Conservation (phyloP, 2,329 filamentous ascomycete genomes). For the Myriosclerotinia duriaeana region DNA sequence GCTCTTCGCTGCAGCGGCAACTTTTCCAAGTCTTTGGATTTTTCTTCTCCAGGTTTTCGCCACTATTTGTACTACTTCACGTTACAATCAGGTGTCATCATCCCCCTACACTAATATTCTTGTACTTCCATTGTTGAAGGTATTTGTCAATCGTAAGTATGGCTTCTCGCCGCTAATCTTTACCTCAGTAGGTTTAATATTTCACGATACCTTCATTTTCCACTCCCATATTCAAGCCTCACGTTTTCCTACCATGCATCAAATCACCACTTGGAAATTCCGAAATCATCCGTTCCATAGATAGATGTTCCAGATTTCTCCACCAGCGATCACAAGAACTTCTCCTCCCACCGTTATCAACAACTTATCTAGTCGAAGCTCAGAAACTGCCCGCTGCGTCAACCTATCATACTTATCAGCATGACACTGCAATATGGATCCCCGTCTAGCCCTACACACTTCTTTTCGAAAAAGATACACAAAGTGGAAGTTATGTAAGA, state of each 20-base stretch:
- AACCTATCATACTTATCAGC: constrained; percentile 23
- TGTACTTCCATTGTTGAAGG: not conserved
- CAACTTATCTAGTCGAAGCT: constrained; percentile 18
- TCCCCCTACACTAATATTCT: not conserved
- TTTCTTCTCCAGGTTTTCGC: not conserved
- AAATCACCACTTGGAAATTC: not conserved
- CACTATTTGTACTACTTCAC: not conserved
- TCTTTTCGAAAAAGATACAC: constrained; percentile 10
- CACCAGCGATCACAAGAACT: constrained; percentile 20
- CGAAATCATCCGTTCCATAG: constrained; percentile 1
- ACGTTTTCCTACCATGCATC: not conserved
- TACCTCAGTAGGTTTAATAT: not conserved
- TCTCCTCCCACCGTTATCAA: constrained; percentile 24
- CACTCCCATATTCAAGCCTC: not conserved
- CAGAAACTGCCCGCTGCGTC: constrained; percentile 4
- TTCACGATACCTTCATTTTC: not conserved
- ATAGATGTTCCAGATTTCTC: constrained; percentile 8
- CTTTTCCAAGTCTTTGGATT: not conserved
- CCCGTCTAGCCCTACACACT: constrained; percentile 21
- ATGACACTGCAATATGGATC: constrained; percentile 18
- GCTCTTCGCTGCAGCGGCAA: not conserved
- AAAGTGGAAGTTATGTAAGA: constrained; percentile 20
- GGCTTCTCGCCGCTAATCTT: not conserved
- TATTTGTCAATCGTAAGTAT: not conserved
- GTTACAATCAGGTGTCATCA: not conserved